Base-by-base conservation (phyloP, 176 grass and related monocot species). In the Lolium multiflorum region DNA sequence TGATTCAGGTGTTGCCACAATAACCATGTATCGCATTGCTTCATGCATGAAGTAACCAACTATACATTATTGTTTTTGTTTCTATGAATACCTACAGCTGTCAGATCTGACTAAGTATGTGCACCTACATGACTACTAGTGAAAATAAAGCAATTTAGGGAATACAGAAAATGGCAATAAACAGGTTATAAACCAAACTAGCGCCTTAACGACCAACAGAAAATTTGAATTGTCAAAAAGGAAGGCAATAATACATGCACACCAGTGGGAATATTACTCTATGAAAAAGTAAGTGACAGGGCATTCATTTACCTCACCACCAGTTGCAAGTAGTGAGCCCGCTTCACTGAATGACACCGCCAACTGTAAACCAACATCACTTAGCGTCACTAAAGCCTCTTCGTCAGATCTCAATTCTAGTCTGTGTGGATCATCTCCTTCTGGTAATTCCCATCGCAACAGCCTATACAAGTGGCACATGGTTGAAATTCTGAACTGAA, bases 321-420 rank as follows among this genome's bases (percentile, higher is more conserved):
- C 97, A 81, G 82, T 90, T 24, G 94, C 92, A 89, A 99, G 94
- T 58, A 93, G 39, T 31, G 94, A 96, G 71, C 97, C 97, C 75
- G 91, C 94, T 85, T 74, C 66, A 87, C 93, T 90, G 79, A 99
- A 99, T 76, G 82, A 91, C 35, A 94, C 82, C 1, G 93, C 54
- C 83, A 98, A 92, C 55, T 99, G 97, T 77, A 85, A 86, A 58
- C 90, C 92, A 66, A 90, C 77, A 91, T 93, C 91, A 39, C 59
- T 84, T 38, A 99, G 59, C n/a, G 84, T 71, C 24, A 37, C 61
- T 76, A 96, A 81, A 56, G 64, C 79, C 81, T 96, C 91, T 39
- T 73, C 65, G 37, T 95, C 91, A 77, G 87, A 48, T 51, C 37
- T 91, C 71, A 96, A 58, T 84, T 80, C 41, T 50, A 99, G 75